Base-by-base conservation (phyloP, 176 grass and related monocot species). In the Miscanthus lutarioriparius region DNA sequence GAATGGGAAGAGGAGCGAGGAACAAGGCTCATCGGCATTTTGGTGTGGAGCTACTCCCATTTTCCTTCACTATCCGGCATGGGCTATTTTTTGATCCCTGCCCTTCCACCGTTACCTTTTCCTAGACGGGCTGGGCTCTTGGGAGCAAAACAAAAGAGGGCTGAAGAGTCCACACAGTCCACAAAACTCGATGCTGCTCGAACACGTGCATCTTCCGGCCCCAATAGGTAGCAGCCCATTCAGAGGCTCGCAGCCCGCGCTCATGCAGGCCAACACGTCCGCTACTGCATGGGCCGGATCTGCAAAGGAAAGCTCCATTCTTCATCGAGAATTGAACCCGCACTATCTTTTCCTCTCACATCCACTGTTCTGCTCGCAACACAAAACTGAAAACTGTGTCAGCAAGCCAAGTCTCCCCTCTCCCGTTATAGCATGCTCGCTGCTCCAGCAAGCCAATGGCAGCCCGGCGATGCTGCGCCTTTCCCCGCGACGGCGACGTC, bases 361-460 rank as follows among this genome's bases (percentile, higher is more conserved):
- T 8, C 19, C 39, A 32, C 9, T 13, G 39, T 67, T 65, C 14
- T 39, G 26, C 47, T 30, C 28, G 5, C 22, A 17, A 4, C 11
- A 68, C 2, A 36, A 38, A 17, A 36, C 20, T 4, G 56, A 59
- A 70, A 27, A 20, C 33, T 28, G 72, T 67, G 28, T 8, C 16
- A 17, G 72, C 63, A 66, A 68, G 82, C 33, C 23, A 72, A 53
- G 63, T 58, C 47, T 68, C 16, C 15, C 41, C 38, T 49, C 28
- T 20, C 61, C 73, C 7, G 62, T 76, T 84, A 77, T 68, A 40
- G 41, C 58, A 54, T 65, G 20, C 53, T 28, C 15, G 30, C 66
- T 64, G 66, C 53, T 33, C 9, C 30, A 54, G 67, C 80, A 84
- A 74, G 41, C 75, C 75, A 79, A 44, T 69, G 68, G 74, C 27